Conservation (phyloP, 1,139 yeast genomes). For the Arxiozyma telluris region DNA sequence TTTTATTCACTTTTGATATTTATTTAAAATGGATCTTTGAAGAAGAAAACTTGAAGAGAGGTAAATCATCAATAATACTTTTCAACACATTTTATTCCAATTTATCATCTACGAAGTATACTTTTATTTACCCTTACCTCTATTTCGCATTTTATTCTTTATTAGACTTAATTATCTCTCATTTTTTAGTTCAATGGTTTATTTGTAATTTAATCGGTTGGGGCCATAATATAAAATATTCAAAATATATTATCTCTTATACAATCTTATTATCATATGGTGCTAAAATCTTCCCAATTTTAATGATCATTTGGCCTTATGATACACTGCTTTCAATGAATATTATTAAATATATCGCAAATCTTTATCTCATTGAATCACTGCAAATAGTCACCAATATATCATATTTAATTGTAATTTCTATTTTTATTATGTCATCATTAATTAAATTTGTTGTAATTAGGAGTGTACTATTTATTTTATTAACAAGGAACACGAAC, state of each 20-base stretch:
- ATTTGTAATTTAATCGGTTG: slow-evolving; percentile 37
- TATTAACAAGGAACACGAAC: slow-evolving; percentile 14
- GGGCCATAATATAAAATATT: slow-evolving; percentile 23
- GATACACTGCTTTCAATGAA: slow-evolving; percentile 62
- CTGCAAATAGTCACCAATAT: slow-evolving; percentile 45
- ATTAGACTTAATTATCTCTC: slow-evolving; percentile 48
- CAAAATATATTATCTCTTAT: slow-evolving; percentile 38
- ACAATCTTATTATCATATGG: slow-evolving; percentile 70
- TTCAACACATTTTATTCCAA: slow-evolving; percentile 1
- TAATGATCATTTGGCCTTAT: slow-evolving; percentile 95
- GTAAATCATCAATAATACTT: neutral
- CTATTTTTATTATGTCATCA: slow-evolving; percentile 22
- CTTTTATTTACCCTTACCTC: slow-evolving; percentile 52
- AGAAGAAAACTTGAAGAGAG: slow-evolving; percentile 43
- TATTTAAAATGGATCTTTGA: slow-evolving; percentile 88
- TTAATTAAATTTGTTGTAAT: slow-evolving; percentile 21
- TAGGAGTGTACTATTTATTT: slow-evolving; percentile 20
- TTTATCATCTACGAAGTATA: slow-evolving; percentile 7
- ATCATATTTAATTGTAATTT: slow-evolving; percentile 34
- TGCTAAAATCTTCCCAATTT: slow-evolving; percentile 78
- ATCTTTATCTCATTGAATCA: slow-evolving; percentile 58
- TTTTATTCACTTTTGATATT: slow-evolving; percentile 77
- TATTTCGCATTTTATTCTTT: slow-evolving; percentile 57
- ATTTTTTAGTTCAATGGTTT: slow-evolving; percentile 40
- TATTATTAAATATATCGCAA: slow-evolving; percentile 53